Base-by-base conservation (phyloP, 805 yeast species). In the Debaryomyces maramus region DNA sequence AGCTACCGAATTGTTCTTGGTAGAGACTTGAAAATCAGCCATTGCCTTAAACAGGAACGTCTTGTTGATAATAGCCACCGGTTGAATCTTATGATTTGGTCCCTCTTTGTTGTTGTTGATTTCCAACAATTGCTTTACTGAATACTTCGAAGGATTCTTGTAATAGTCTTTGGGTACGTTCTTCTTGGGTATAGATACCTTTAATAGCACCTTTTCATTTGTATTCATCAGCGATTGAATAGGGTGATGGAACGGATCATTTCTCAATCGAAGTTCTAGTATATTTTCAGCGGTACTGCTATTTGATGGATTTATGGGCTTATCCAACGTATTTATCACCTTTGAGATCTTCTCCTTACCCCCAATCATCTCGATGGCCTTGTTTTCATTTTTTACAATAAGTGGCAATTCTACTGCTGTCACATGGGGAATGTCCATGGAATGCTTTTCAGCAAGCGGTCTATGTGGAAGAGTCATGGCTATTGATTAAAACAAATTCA, bases 1-100 rank as follows among this genome's bases (percentile, higher is more conserved):
- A 40, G 50, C 58, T 18, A 55, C 42, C 2, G 47, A 57, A 10
- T 84, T 82, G 49, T 77, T 73, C 36, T 73, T 75, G 9, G 88
- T 77, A 22, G 77, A 67, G 47, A 78, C 75, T 58, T 93, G 98
- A 59, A 88, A 91, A 61, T 90, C 98, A 0, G 91, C 82, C 73
- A 89, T 78, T 47, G 86, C 88, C 50, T 96, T 76, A 59, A 91
- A 91, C 46, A 85, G 75, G 53, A 81, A 83, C 13, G 83, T 83
- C 42, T 79, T 75, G 50, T 80, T 79, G 14, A 88, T 70, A 14
- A 88, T 74, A 0, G 83, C 89, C 4, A 77, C 73, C 0, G 96
- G 91, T 32, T 71, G 70, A 2, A 77, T 72, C 17, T 61, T 62
- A 36, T 74, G 70, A 3, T 64, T 49, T 3, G 59, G 49, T 3